Evolutionary conservation across 2,329 filamentous ascomycete species (phyloP).

Genomic region (Cladobotryum mycophilum): DNA sequence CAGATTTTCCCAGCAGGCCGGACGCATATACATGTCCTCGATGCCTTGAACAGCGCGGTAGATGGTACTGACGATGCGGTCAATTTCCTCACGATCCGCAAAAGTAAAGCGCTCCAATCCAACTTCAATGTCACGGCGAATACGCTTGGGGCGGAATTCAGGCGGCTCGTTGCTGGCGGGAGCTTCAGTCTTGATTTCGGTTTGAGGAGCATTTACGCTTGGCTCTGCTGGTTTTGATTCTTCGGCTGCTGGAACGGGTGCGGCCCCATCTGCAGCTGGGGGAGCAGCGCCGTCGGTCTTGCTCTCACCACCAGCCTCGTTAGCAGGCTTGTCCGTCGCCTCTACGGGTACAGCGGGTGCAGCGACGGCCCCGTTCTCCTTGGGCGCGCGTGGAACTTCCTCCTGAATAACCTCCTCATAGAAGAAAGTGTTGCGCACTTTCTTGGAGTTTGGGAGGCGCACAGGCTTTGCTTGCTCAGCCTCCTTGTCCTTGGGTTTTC

Average conservation of each 20-base stretch:
- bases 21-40: conserved; percentile 76
- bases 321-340: not conserved
- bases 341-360: not conserved
- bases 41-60: conserved; percentile 79
- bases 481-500: conserved; percentile 49
- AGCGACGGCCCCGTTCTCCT: conserved; percentile 20
- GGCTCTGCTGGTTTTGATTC: conserved; percentile 21
- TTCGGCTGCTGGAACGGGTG: conserved; percentile 15
- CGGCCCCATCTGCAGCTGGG: conserved; percentile 7
- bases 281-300: conserved; percentile 6
- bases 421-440: conserved; percentile 62
- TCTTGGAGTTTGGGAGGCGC: conserved; percentile 66
- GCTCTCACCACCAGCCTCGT: not conserved
- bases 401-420: conserved; percentile 64
- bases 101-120: conserved; percentile 69
- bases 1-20: conserved; percentile 84
- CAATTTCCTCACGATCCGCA: conserved; percentile 64
- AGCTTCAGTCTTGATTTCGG: conserved; percentile 17
- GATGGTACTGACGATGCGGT: conserved; percentile 76
- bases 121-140: conserved; percentile 66
- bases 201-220: not conserved
- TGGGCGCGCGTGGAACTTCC: conserved; percentile 37
- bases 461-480: conserved; percentile 49
- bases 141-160: conserved; percentile 47
- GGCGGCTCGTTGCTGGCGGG: conserved; percentile 23